Percentiles rank a stretch among this genome's conserved stretches.
Evolutionary conservation across 257 asterid species (phyloP).

Genomic region (Scutellaria barbata): DNA sequence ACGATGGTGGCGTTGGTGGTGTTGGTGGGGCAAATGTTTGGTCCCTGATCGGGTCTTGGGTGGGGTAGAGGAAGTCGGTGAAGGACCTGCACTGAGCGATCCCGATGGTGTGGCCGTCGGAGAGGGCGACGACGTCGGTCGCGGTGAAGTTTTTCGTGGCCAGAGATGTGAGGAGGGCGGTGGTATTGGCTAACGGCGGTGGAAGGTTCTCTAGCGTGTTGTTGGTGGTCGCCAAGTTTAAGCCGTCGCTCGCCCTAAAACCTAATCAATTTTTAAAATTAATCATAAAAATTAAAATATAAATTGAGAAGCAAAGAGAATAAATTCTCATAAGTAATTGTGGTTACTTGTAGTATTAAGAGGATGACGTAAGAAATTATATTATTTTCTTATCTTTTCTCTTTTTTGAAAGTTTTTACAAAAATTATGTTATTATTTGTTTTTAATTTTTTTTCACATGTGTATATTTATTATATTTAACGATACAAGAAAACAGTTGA

Average conservation of each 20-base stretch:
- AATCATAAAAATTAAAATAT: too few relatives aligned
- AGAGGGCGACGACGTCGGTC: conserved; percentile 71
- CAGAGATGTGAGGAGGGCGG: conserved; percentile 48
- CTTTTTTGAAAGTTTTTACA: too few relatives aligned
- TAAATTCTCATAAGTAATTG: too few relatives aligned
- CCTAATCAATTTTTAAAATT: too few relatives aligned
- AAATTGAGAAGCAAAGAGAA: too few relatives aligned
- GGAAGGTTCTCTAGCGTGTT: conserved; percentile 63
- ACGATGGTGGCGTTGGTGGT: conserved; percentile 51
- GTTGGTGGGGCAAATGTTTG: conserved; percentile 56
- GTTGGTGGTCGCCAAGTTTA: conserved; percentile 46
- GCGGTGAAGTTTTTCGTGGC: conserved; percentile 53
- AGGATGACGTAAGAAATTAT: too few relatives aligned
- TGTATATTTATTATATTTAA: too few relatives aligned
- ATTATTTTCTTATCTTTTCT: too few relatives aligned
- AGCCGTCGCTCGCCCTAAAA: conserved; percentile 47
- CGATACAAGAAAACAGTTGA: too few relatives aligned
- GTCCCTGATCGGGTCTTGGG: conserved; percentile 67
- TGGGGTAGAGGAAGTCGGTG: conserved; percentile 70
- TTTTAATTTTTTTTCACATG: too few relatives aligned
- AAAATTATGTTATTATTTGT: too few relatives aligned
- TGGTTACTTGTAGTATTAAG: too few relatives aligned
- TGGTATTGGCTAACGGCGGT: conserved; percentile 59
- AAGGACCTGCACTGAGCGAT: conserved; percentile 63
- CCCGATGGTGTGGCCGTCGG: conserved; percentile 92